phyloP scores from a whole-genome alignment of 352 stramenopile genomes.

The Blastocystis sp. region DNA sequence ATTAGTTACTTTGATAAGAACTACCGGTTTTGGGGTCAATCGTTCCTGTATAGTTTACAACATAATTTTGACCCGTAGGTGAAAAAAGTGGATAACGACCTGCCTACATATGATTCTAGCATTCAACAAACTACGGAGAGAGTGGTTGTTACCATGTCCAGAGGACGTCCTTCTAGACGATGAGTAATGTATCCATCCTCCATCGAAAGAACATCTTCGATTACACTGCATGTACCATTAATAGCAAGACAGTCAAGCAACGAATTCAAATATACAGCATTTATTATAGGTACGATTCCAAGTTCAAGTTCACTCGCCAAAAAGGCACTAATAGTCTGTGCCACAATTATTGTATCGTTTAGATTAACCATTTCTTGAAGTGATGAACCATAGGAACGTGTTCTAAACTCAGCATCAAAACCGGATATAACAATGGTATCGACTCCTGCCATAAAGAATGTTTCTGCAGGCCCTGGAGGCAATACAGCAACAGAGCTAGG shows the following conservation, averaged over 20 bases:
- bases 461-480: constrained; percentile 10
- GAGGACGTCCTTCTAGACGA: neutral
- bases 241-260: neutral
- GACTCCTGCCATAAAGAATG: constrained; percentile 36
- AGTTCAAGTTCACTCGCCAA: neutral
- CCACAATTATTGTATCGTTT: neutral
- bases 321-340: neutral
- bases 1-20: neutral
- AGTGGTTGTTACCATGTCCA: neutral
- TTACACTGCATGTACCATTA: neutral
- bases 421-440: neutral
- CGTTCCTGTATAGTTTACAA: constrained; percentile 29
- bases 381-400: neutral
- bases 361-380: neutral
- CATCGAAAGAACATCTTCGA: neutral
- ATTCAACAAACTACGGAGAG: neutral
- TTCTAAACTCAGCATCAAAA: neutral
- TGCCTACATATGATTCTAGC: neutral
- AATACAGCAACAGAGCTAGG: neutral
- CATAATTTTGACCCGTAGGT: neutral
- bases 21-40: neutral
- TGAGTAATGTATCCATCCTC: neutral
- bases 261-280: neutral
- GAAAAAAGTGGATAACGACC: constrained; percentile 33
- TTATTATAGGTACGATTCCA: neutral